A percentile compares a stretch with the other conserved stretches of the same genome.
These are phyloP conservation scores for Phylloporus scabripes DNA, from an alignment of 768 basidiomycete species.

Conservation along the genomic window DNA sequence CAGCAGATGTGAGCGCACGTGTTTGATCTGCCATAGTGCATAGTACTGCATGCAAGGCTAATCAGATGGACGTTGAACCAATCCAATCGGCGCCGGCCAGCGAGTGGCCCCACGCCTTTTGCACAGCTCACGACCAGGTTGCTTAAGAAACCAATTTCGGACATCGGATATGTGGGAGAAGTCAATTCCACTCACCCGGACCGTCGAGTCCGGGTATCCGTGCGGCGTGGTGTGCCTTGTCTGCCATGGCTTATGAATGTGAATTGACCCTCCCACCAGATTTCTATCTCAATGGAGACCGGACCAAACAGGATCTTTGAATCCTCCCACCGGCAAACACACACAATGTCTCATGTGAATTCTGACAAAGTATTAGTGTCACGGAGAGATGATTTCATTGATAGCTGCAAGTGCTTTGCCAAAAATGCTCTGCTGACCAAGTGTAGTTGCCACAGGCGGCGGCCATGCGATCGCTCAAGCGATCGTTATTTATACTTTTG, in stretches of 20 bases:
- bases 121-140: not conserved
- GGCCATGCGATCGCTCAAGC: not conserved
- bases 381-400: too few relatives aligned
- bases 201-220: not conserved
- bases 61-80: too few relatives aligned
- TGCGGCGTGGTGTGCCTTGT: not conserved
- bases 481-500: constrained; percentile 11
- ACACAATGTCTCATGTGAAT: not conserved
- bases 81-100: too few relatives aligned
- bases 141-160: too few relatives aligned
- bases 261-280: not conserved
- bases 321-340: not conserved
- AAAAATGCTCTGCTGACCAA: not conserved
- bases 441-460: too few relatives aligned
- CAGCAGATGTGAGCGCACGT: too few relatives aligned
- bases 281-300: not conserved
- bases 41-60: too few relatives aligned
- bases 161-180: not conserved
- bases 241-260: not conserved
- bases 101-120: too few relatives aligned
- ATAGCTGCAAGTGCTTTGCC: too few relatives aligned
- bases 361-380: not conserved
- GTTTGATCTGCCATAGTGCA: too few relatives aligned
- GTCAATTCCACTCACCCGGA: not conserved
- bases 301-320: not conserved